These are phyloP conservation scores for Brassica incana DNA, from an alignment of 345 rosid species.

Conservation along the genomic window DNA sequence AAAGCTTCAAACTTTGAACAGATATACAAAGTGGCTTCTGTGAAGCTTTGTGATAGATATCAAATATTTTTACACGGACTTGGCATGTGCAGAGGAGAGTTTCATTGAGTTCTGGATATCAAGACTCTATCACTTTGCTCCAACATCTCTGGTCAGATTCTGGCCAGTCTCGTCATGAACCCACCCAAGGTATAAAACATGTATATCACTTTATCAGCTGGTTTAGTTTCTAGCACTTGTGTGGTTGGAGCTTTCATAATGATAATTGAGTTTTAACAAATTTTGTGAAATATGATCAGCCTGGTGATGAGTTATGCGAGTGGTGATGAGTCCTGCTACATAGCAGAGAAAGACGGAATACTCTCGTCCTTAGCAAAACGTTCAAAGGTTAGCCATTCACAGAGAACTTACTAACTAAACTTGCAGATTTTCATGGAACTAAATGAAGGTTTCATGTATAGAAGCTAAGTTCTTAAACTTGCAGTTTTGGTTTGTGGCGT, in stretches of 20 bases:
- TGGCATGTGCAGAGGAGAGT: no score
- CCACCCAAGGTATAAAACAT: slow-evolving; percentile 80
- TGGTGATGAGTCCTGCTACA: slow-evolving; percentile 58
- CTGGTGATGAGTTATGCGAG: no score
- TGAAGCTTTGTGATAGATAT: no score
- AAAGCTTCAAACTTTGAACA: no score
- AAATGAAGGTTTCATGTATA: no score
- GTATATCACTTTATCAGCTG: slow-evolving; percentile 32
- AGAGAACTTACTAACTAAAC: neutral
- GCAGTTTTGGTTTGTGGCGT: no score
- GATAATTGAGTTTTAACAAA: neutral
- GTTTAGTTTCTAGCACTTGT: neutral
- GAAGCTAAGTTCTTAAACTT: no score
- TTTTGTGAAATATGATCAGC: slow-evolving; percentile 17
- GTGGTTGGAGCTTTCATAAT: no score
- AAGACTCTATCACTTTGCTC: slow-evolving; percentile 54
- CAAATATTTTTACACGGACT: no score
- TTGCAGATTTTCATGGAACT: no score
- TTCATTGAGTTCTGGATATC: no score
- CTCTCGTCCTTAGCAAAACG: slow-evolving; percentile 86
- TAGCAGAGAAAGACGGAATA: slow-evolving; percentile 69
- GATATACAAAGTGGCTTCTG: no score
- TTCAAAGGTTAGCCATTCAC: slow-evolving; percentile 64
- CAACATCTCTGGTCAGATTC: slow-evolving; percentile 92
- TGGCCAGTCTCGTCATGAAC: slow-evolving; percentile 97